Evolutionary conservation across 352 stramenopile genomes (phyloP).

Genomic region (Elongisporangium senticosum): DNA sequence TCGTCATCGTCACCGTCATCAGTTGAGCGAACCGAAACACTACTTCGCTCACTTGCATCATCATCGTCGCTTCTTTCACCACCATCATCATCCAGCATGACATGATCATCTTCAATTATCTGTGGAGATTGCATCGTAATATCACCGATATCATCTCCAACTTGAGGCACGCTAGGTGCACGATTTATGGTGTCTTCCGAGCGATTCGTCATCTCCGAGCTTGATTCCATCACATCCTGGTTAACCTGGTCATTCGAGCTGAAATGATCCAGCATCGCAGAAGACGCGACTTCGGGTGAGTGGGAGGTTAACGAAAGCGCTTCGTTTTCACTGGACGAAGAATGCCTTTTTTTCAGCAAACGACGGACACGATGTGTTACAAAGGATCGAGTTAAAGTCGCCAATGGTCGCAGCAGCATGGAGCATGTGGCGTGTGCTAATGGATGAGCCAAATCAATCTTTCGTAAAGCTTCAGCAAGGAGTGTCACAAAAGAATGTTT

Average conservation of each 20-base stretch:
- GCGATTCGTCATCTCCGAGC: background rate
- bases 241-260: background rate
- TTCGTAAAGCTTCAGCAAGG: constrained; percentile 68
- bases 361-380: constrained; percentile 68
- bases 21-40: constrained; percentile 41
- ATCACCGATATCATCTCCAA: constrained; percentile 37
- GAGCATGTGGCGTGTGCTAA: constrained; percentile 67
- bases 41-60: constrained; percentile 53
- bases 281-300: background rate
- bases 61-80: constrained; percentile 46
- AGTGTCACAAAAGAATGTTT: constrained; percentile 77
- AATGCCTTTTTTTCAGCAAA: constrained; percentile 49
- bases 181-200: background rate
- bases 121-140: constrained; percentile 60
- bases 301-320: background rate
- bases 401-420: constrained; percentile 78
- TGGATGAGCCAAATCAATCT: constrained; percentile 72
- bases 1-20: constrained; percentile 42
- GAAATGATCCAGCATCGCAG: background rate
- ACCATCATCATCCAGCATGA: constrained; percentile 45
- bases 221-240: background rate
- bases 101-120: constrained; percentile 41
- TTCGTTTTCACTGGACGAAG: background rate
- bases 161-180: background rate
- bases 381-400: constrained; percentile 74